These are phyloP conservation scores for Nemania sp. DNA, from an alignment of 2,329 filamentous ascomycete species.

Conservation along the genomic window DNA sequence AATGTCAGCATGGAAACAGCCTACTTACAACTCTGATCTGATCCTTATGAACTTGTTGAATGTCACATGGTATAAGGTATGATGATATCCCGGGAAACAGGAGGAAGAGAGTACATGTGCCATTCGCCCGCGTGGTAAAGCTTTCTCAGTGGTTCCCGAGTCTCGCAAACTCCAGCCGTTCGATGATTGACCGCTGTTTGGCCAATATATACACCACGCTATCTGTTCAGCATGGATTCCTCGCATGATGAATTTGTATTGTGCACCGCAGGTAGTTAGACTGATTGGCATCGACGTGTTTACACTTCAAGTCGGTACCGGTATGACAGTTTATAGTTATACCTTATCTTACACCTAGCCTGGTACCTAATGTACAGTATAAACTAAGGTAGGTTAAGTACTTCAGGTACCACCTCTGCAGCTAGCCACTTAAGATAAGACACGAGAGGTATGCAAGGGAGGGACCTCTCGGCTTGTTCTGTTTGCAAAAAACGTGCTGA, in stretches of 20 bases:
- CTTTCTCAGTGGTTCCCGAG: not conserved
- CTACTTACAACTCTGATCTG: not conserved
- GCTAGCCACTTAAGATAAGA: not conserved
- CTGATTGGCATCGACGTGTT: not conserved
- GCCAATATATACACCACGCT: conserved; percentile 12
- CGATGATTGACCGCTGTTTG: conserved; percentile 21
- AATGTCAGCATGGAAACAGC: conserved; percentile 1
- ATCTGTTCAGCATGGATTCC: conserved; percentile 2
- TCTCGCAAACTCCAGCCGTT: conserved; percentile 17
- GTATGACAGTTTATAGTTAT: too few species aligned
- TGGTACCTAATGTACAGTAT: not conserved
- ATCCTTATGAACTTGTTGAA: not conserved
- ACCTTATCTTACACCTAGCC: too few species aligned
- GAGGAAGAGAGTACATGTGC: not conserved
- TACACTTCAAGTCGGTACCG: too few species aligned
- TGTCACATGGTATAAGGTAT: not conserved
- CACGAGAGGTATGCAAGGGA: not conserved
- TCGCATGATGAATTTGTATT: not conserved
- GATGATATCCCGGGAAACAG: too few species aligned
- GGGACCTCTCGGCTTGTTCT: not conserved
- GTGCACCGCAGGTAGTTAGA: not conserved
- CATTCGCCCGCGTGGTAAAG: not conserved
- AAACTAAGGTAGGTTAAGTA: too few species aligned
- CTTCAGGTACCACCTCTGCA: too few species aligned
- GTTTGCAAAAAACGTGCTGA: conserved; percentile 4